Evolutionary conservation across 2,329 filamentous ascomycete species (phyloP).

Genomic region (Ilyonectria robusta): DNA sequence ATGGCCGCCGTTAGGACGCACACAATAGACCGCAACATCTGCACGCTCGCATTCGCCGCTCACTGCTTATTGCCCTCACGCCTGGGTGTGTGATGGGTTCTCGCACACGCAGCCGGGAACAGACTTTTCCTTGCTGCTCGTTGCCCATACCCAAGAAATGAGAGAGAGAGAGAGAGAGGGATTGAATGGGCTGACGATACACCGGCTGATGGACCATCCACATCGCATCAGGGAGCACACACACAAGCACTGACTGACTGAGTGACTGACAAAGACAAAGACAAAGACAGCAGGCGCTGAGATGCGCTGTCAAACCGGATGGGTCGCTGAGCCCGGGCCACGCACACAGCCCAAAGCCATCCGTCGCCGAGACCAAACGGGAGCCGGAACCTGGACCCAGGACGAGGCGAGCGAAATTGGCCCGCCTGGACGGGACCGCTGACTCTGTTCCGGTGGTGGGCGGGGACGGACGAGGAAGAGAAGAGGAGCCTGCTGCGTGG

Average conservation of each 20-base stretch:
- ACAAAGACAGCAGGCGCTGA: not conserved
- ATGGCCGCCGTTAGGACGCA: slow-evolving; percentile 1
- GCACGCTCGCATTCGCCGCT: slow-evolving; percentile 1
- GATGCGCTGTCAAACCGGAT: slow-evolving; percentile 25
- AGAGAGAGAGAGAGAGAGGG: not conserved
- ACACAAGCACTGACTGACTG: not conserved
- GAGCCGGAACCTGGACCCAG: not conserved
- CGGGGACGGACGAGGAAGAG: not conserved
- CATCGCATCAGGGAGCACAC: slow-evolving; percentile 14
- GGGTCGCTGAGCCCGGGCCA: slow-evolving; percentile 8
- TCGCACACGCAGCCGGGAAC: not conserved
- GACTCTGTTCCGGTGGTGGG: slow-evolving; percentile 10
- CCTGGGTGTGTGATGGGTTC: not conserved
- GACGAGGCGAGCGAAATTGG: slow-evolving; percentile 28
- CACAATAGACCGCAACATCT: not conserved
- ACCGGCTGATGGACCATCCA: not conserved
- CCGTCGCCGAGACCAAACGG: not conserved
- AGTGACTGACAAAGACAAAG: too few species aligned
- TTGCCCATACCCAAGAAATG: slow-evolving; percentile 9
- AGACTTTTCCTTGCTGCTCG: slow-evolving; percentile 4
- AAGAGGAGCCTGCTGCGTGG: not conserved
- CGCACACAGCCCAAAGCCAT: slow-evolving; percentile 9
- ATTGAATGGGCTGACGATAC: slow-evolving; percentile 24
- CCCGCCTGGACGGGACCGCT: slow-evolving; percentile 19
- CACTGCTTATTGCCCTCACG: not conserved